Evolutionary conservation across 148 eudicot genomes (phyloP).

Genomic region (Rhododendron kiyosumense): DNA sequence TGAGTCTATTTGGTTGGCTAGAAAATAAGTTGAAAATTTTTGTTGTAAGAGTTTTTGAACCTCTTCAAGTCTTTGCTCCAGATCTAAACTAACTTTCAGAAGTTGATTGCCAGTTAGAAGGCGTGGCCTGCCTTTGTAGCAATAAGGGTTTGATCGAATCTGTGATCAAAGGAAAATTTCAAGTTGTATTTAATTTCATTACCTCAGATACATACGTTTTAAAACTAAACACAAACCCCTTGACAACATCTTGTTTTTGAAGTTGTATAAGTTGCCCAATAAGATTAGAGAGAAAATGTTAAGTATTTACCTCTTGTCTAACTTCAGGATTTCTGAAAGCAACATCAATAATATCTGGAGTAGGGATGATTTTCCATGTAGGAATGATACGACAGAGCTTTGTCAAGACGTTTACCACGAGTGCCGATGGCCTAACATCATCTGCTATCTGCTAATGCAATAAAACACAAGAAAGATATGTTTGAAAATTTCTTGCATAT

Average conservation of each 20-base stretch:
- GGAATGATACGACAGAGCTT: constrained; percentile 51
- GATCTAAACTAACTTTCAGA: constrained; percentile 32
- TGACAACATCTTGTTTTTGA: background rate
- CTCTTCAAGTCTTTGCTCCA: constrained; percentile 72
- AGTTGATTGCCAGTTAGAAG: constrained; percentile 59
- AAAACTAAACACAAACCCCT: background rate
- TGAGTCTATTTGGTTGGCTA: background rate
- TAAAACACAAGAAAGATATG: background rate
- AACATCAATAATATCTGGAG: constrained; percentile 64
- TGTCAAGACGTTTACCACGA: constrained; percentile 37
- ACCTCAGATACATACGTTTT: background rate
- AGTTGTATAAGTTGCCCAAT: background rate
- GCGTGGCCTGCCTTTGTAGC: constrained; percentile 85
- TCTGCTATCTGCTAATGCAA: constrained; percentile 57
- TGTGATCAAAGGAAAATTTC: constrained; percentile 14
- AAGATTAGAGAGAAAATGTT: background rate
- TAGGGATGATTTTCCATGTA: constrained; percentile 73
- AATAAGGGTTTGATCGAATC: constrained; percentile 64
- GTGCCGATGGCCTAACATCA: constrained; percentile 48
- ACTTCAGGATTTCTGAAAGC: constrained; percentile 69
- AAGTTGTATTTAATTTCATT: background rate
- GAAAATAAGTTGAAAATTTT: background rate
- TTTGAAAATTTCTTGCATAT: background rate
- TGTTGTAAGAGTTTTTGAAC: constrained; percentile 15
- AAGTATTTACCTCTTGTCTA: constrained; percentile 42